Percentiles rank a stretch among this genome's conserved stretches.
These are phyloP conservation scores for Polytrichum commune DNA, from an alignment of 225 moss, liverwort and hornwort genomes.

Conservation along the genomic window DNA sequence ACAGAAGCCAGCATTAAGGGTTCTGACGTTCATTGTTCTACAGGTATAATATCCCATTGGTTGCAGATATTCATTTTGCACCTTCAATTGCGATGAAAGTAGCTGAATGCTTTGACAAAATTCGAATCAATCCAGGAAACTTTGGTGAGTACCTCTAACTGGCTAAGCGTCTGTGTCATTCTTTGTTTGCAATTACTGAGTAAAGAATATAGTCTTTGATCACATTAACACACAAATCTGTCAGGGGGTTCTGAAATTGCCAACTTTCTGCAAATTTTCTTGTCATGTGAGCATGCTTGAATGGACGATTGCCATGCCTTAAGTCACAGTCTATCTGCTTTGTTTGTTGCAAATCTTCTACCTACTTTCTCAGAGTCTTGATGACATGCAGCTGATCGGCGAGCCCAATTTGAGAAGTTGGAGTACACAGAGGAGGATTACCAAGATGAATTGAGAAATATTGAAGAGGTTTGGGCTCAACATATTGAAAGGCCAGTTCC, in stretches of 20 bases:
- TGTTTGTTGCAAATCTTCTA: too few relatives aligned
- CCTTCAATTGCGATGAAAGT: constrained; percentile 87
- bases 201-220: too few relatives aligned
- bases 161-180: too few relatives aligned
- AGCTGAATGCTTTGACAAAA: constrained; percentile 96
- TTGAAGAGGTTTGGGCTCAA: constrained; percentile 62
- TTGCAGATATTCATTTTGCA: constrained; percentile 97
- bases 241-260: too few relatives aligned
- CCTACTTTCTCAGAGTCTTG: background rate
- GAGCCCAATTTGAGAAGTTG: constrained; percentile 87
- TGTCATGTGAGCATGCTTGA: background rate
- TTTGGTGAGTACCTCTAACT: constrained; percentile 64
- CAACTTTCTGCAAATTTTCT: background rate
- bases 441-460: constrained; percentile 71
- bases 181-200: too few relatives aligned
- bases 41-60: constrained; percentile 85
- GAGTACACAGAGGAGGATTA: constrained; percentile 83
- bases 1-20: background rate
- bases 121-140: constrained; percentile 96
- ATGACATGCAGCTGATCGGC: constrained; percentile 72
- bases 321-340: too few relatives aligned
- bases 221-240: too few relatives aligned
- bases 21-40: constrained; percentile 6
- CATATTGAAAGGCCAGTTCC: too few relatives aligned
- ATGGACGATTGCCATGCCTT: background rate